A percentile compares a stretch with the other conserved stretches of the same genome.
Evolutionary conservation across 2,329 filamentous ascomycete species (phyloP).

Genomic region (Talaromyces rugulosus): DNA sequence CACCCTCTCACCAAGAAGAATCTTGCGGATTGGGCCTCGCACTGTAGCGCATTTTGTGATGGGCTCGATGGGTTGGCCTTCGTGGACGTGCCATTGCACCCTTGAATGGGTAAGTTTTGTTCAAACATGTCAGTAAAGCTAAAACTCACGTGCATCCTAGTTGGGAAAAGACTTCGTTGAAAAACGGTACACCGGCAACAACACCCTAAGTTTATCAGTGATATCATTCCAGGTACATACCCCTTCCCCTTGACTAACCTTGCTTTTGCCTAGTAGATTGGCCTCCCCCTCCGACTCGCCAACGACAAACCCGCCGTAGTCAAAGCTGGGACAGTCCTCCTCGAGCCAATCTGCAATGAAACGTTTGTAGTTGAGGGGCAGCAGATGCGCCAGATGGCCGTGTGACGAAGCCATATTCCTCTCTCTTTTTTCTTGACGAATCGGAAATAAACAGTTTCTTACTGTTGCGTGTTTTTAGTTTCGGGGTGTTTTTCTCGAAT

Average conservation of each 20-base stretch:
- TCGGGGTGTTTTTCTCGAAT: neutral
- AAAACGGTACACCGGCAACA: constrained; percentile 88
- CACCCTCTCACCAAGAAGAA: constrained; percentile 89
- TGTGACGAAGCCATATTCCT: constrained; percentile 51
- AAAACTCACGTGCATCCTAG: constrained; percentile 68
- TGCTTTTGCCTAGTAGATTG: constrained; percentile 54
- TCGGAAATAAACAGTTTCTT: neutral
- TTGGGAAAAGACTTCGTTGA: constrained; percentile 88
- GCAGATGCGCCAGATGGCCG: constrained; percentile 65
- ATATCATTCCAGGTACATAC: neutral
- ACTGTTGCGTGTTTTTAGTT: neutral
- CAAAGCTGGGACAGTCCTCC: constrained; percentile 93
- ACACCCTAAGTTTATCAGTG: constrained; percentile 54
- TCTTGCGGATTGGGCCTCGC: constrained; percentile 71
- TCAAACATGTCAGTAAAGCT: neutral
- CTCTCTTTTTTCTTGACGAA: neutral
- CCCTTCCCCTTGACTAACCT: constrained; percentile 30
- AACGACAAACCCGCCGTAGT: constrained; percentile 96
- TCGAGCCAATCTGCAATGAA: constrained; percentile 81
- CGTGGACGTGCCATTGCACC: constrained; percentile 81
- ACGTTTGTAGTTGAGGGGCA: constrained; percentile 80
- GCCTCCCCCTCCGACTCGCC: constrained; percentile 52
- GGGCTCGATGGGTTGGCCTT: constrained; percentile 67
- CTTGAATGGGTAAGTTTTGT: constrained; percentile 25
- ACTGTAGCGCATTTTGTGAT: constrained; percentile 73